Base-by-base conservation (phyloP, 371 early-diverging fungal species). In the Syncephalastrum contaminatum region DNA sequence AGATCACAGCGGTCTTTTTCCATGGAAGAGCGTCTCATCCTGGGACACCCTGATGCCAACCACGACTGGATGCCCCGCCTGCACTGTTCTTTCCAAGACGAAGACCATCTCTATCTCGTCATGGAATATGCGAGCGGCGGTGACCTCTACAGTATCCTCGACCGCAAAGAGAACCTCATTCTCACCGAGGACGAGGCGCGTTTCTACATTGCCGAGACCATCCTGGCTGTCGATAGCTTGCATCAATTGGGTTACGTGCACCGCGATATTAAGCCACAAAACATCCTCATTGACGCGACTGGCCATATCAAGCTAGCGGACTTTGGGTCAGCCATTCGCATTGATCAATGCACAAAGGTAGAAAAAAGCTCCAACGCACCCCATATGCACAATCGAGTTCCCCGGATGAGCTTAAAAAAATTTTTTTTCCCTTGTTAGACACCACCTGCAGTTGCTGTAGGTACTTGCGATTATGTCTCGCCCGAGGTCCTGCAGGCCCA, bases 81-180 rank as follows among this genome's bases (percentile, higher is more conserved):
- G 40, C 88, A 91, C 68, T 91, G 89, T 48, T 91, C 96, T 6
- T 98, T 98, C 68, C 97, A 98, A 70, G 97, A 97, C 51, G 67
- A 81, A 20, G 75, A 84, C 42, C 85, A 91, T 56, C 73, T 97
- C 30, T 98, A 97, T 68, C 72, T 98, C 16, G 90, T 97, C 27
- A 97, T 98, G 98, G 98, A 97, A 72, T 98, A 93, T 69, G 80
- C 94, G 16, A 90, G 95, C 4, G 99, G 96, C 19, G 97, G 97
- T 22, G 96, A 97, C 72, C 69, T 99, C 60, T 95, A 96, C 82
- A 92, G 93, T 39, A 84, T 98, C 71, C 73, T 96, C 48, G 91
- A 92, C 63, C 86, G 88, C 63, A 87, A 92, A 60, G 86, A 92
- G 51, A 79, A 65, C 21, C 56, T 69, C 16, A 58, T 69, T 10